Conservation (phyloP, 805 yeast species). For the Wickerhamomyces kurtzmanii region DNA sequence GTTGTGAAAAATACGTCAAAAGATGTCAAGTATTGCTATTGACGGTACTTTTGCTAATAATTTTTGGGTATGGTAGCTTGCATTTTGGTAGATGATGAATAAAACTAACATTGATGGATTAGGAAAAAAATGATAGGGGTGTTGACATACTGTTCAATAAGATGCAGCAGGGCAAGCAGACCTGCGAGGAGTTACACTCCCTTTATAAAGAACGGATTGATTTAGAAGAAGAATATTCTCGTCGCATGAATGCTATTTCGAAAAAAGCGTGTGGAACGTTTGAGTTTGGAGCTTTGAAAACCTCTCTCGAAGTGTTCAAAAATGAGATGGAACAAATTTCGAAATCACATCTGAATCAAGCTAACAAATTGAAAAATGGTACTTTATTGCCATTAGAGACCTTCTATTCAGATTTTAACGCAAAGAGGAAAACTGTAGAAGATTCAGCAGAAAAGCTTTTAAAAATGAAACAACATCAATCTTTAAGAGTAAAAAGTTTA, state of each 20-base stretch:
- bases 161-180: slow-evolving; percentile 48
- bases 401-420: slow-evolving; percentile 40
- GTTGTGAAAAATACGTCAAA: no score
- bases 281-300: slow-evolving; percentile 50
- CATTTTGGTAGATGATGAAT: no score
- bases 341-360: slow-evolving; percentile 41
- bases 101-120: no score
- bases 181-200: slow-evolving; percentile 38
- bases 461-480: slow-evolving; percentile 30
- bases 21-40: no score
- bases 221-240: slow-evolving; percentile 68
- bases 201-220: slow-evolving; percentile 47
- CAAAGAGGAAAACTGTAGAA: slow-evolving; percentile 48
- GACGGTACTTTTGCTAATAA: no score
- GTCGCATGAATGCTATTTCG: slow-evolving; percentile 41
- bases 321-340: slow-evolving; percentile 52
- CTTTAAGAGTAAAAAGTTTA: slow-evolving; percentile 24
- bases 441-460: slow-evolving; percentile 44
- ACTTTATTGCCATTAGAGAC: slow-evolving; percentile 41
- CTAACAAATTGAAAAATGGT: slow-evolving; percentile 39
- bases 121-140: slow-evolving; percentile 57
- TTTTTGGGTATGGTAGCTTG: no score
- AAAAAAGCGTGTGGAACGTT: slow-evolving; percentile 39
- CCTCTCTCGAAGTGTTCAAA: slow-evolving; percentile 48
- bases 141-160: slow-evolving; percentile 42